Conservation (phyloP, 345 rosid genomes). For the Moricandia arvensis region DNA sequence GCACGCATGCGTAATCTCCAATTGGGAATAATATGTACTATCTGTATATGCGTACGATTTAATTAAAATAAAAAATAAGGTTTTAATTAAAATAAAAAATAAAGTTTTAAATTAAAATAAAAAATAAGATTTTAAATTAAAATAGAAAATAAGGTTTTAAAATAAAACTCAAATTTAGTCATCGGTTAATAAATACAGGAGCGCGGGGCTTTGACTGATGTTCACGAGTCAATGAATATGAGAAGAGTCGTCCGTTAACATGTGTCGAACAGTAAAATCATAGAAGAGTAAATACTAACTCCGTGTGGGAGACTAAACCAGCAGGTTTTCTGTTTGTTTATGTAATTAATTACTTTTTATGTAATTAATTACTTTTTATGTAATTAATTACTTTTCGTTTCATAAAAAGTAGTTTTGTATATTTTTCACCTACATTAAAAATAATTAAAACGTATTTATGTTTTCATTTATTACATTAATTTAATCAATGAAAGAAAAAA, state of each 20-base stretch:
- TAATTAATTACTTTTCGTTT: too few relatives aligned
- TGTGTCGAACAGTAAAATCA: conserved; percentile 41
- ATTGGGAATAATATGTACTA: neutral
- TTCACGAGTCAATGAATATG: conserved; percentile 44
- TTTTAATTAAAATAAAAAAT: too few relatives aligned
- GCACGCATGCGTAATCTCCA: conserved; percentile 36
- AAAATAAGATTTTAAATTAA: neutral
- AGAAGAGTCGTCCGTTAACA: conserved; percentile 34
- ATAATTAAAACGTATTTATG: too few relatives aligned
- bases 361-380: too few relatives aligned
- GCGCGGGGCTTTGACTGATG: conserved; percentile 45
- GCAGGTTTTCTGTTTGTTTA: conserved; percentile 45
- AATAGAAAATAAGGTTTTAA: neutral
- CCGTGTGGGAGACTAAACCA: conserved; percentile 62
- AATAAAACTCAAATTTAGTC: neutral
- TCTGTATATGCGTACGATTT: too few relatives aligned
- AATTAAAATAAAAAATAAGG: too few relatives aligned
- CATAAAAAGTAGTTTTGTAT: too few relatives aligned
- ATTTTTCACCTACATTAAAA: too few relatives aligned
- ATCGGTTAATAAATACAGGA: neutral
- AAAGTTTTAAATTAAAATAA: too few relatives aligned
- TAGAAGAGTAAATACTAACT: conserved; percentile 5
- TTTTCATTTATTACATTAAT: too few relatives aligned
- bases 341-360: conserved; percentile 5
- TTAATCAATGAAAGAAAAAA: too few relatives aligned